A percentile compares a stretch with the other conserved stretches of the same genome.
These are phyloP conservation scores for Salvia hispanica DNA, from an alignment of 257 asterid genomes.

Conservation along the genomic window DNA sequence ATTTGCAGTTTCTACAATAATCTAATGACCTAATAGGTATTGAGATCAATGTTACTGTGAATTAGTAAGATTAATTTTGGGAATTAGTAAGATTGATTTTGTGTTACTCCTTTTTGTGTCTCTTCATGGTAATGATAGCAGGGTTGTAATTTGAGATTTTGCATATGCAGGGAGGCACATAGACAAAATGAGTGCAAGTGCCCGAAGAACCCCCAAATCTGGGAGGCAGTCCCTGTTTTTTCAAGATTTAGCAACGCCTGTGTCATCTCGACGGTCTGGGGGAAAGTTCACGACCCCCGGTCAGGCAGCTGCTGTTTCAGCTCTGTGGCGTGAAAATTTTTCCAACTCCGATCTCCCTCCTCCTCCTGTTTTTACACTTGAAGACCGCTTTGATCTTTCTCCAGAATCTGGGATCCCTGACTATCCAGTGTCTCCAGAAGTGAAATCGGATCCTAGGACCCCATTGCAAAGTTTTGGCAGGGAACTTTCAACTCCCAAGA, in stretches of 20 bases:
- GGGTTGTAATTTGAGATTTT: slow-evolving; percentile 15
- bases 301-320: slow-evolving; percentile 95
- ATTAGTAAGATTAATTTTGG: neutral
- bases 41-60: slow-evolving; percentile 3
- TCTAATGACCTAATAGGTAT: neutral
- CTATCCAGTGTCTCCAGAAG: slow-evolving; percentile 72
- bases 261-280: slow-evolving; percentile 69
- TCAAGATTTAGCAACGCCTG: slow-evolving; percentile 87
- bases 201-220: slow-evolving; percentile 69
- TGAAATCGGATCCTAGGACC: slow-evolving; percentile 69
- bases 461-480: slow-evolving; percentile 51
- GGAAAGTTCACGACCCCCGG: slow-evolving; percentile 76
- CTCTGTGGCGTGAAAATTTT: slow-evolving; percentile 94
- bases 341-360: slow-evolving; percentile 94
- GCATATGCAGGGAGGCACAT: slow-evolving; percentile 33
- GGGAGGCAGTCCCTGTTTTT: slow-evolving; percentile 84
- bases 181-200: slow-evolving; percentile 54
- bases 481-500: slow-evolving; percentile 70
- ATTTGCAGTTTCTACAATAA: neutral
- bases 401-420: slow-evolving; percentile 78
- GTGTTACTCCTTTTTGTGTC: neutral
- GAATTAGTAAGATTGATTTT: slow-evolving; percentile 6
- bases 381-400: slow-evolving; percentile 74
- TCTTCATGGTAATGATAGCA: slow-evolving; percentile 6
- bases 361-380: slow-evolving; percentile 88